These are phyloP conservation scores for Cyamopsis tetragonoloba DNA, from an alignment of 306 rosid species.

Conservation along the genomic window DNA sequence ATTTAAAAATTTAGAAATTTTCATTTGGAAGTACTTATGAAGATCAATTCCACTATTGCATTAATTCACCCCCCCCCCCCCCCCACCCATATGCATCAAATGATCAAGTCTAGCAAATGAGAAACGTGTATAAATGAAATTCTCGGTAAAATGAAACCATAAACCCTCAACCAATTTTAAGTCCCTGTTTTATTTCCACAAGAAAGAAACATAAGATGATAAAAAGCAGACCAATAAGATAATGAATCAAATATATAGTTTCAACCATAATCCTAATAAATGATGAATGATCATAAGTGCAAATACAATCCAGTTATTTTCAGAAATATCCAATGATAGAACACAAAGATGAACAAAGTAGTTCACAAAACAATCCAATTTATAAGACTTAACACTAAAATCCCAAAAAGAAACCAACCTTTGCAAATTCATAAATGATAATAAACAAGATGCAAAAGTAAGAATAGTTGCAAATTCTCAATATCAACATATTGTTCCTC, in stretches of 20 bases:
- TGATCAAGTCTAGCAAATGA: neutral
- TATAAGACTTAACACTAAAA: neutral
- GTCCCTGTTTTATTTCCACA: no score
- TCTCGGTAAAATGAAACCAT: neutral
- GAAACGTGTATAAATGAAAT: neutral
- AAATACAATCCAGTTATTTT: no score
- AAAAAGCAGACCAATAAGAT: no score
- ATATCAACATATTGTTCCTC: constrained; percentile 97
- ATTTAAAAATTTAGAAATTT: neutral
- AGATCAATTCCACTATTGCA: neutral
- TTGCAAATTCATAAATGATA: neutral
- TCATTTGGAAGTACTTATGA: constrained; percentile 1
- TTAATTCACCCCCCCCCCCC: neutral
- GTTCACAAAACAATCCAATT: neutral
- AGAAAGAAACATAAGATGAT: no score
- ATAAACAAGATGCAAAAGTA: neutral
- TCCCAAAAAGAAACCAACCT: constrained; percentile 14
- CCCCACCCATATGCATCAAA: neutral
- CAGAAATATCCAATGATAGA: neutral
- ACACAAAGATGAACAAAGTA: constrained; percentile 19
- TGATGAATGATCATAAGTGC: neutral
- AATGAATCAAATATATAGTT: neutral
- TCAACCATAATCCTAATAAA: constrained; percentile 7
- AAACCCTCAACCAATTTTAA: neutral
- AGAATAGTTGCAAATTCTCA: constrained; percentile 52